A percentile compares a stretch with the other conserved stretches of the same genome.
These are phyloP conservation scores for Trichoderma citrinoviride DNA, from an alignment of 2,329 filamentous ascomycete species.

Conservation along the genomic window DNA sequence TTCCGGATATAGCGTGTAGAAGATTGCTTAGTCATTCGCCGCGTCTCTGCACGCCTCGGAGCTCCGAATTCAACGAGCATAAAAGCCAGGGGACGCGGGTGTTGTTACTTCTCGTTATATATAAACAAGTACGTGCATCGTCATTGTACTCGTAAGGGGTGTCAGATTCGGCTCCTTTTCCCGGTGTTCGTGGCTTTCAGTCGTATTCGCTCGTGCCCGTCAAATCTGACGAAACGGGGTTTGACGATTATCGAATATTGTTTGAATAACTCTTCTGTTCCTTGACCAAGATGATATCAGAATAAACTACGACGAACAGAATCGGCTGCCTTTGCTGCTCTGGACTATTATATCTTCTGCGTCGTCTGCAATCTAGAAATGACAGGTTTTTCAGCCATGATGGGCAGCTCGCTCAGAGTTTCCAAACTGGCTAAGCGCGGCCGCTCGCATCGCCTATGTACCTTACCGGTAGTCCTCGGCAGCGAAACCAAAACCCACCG, in stretches of 20 bases:
- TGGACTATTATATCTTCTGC: constrained; percentile 8
- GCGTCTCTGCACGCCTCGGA: constrained; percentile 4
- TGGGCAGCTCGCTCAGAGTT: constrained; percentile 14
- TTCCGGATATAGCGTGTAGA: neutral
- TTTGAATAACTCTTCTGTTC: too few relatives aligned
- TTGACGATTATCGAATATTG: neutral
- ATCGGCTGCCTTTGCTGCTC: neutral
- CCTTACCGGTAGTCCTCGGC: neutral
- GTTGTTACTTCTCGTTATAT: neutral
- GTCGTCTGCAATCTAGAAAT: neutral
- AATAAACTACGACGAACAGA: neutral
- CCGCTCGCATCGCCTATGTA: neutral
- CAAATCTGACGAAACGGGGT: neutral
- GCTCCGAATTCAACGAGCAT: constrained; percentile 1
- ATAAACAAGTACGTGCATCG: neutral
- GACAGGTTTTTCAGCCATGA: neutral
- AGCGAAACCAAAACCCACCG: neutral
- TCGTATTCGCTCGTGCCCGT: neutral
- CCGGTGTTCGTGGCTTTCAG: neutral
- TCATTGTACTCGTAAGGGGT: too few relatives aligned
- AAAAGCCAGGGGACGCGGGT: neutral
- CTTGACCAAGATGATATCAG: neutral
- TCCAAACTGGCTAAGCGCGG: constrained; percentile 17
- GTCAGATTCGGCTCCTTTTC: neutral
- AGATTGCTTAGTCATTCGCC: constrained; percentile 11